Evolutionary conservation across 2,329 filamentous ascomycete genomes (phyloP).

Genomic region (Penicillium sp.): DNA sequence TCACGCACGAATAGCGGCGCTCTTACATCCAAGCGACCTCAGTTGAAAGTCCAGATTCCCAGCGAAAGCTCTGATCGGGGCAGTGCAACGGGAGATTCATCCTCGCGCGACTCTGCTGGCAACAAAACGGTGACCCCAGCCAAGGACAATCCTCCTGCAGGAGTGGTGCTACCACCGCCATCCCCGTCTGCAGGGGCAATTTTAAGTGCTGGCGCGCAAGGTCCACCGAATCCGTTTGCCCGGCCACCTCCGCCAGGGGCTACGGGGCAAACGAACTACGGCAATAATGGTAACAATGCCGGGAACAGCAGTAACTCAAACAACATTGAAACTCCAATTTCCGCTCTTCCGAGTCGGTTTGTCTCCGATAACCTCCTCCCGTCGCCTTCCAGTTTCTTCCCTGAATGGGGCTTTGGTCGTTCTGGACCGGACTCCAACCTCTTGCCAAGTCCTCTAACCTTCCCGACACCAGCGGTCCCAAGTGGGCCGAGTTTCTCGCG

Average conservation of each 20-base stretch:
- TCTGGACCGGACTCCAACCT: slow-evolving; percentile 76
- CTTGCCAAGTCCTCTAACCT: slow-evolving; percentile 88
- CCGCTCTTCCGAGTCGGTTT: slow-evolving; percentile 88
- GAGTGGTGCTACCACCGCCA: slow-evolving; percentile 86
- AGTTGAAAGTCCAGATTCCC: slow-evolving; percentile 92
- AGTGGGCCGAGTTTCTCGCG: slow-evolving; percentile 49
- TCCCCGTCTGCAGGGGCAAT: slow-evolving; percentile 87
- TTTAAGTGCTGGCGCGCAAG: slow-evolving; percentile 86
- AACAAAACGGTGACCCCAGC: slow-evolving; percentile 65
- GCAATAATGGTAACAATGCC: slow-evolving; percentile 31
- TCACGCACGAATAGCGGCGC: slow-evolving; percentile 79
- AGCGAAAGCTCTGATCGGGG: slow-evolving; percentile 81
- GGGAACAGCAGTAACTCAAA: slow-evolving; percentile 32
- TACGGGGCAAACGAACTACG: slow-evolving; percentile 49
- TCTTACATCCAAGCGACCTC: slow-evolving; percentile 72
- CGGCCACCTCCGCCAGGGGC: slow-evolving; percentile 74
- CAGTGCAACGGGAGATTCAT: slow-evolving; percentile 75
- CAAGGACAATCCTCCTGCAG: slow-evolving; percentile 65
- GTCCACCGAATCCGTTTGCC: slow-evolving; percentile 94
- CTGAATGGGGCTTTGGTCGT: slow-evolving; percentile 79
- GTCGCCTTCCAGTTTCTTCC: slow-evolving; percentile 90
- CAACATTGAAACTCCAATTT: slow-evolving; percentile 79
- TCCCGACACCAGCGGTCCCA: slow-evolving; percentile 73
- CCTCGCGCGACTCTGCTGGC: slow-evolving; percentile 66
- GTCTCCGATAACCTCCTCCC: slow-evolving; percentile 86